Conservation (phyloP, 1,284 basidiomycete genomes). For the Cutaneotrichosporon daszewskae region DNA sequence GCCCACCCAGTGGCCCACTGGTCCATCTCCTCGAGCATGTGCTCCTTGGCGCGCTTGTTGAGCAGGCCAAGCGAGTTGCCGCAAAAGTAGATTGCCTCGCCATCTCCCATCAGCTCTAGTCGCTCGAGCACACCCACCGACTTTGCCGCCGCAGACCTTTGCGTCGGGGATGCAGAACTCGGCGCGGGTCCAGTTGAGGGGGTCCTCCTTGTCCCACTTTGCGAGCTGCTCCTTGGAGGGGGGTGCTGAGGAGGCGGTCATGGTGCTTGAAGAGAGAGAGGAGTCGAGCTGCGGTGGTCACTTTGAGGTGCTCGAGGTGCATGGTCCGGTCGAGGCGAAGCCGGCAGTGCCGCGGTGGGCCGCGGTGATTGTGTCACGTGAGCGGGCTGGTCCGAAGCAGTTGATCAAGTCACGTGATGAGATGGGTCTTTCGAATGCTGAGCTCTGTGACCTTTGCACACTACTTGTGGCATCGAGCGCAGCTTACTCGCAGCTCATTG, state of each 20-base stretch:
- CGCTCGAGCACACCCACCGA: slow-evolving; percentile 25
- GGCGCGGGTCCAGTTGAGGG: slow-evolving; percentile 42
- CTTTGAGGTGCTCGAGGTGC: too few relatives aligned
- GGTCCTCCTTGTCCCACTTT: slow-evolving; percentile 38
- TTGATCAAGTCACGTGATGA: too few relatives aligned
- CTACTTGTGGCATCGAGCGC: too few relatives aligned
- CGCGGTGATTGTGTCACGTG: too few relatives aligned
- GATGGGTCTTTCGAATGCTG: too few relatives aligned
- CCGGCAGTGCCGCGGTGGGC: too few relatives aligned
- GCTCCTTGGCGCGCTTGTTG: slow-evolving; percentile 63
- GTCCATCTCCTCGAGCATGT: slow-evolving; percentile 76
- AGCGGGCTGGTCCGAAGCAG: too few relatives aligned
- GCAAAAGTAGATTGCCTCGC: slow-evolving; percentile 69
- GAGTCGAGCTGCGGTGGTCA: background rate
- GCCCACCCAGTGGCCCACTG: slow-evolving; percentile 77
- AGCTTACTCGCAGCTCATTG: too few relatives aligned
- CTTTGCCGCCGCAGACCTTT: slow-evolving; percentile 40
- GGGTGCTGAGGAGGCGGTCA: slow-evolving; percentile 3
- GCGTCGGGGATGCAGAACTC: slow-evolving; percentile 45
- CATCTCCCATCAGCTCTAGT: slow-evolving; percentile 22
- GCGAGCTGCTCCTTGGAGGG: slow-evolving; percentile 19
- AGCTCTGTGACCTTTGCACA: too few relatives aligned
- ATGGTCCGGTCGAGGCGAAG: too few relatives aligned
- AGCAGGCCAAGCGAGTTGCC: slow-evolving; percentile 91
- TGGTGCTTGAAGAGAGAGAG: background rate